Percentiles rank a stretch among this genome's conserved stretches.
phyloP scores from a whole-genome alignment of 495 filamentous ascomycete species.

The Xylaria scruposa region DNA sequence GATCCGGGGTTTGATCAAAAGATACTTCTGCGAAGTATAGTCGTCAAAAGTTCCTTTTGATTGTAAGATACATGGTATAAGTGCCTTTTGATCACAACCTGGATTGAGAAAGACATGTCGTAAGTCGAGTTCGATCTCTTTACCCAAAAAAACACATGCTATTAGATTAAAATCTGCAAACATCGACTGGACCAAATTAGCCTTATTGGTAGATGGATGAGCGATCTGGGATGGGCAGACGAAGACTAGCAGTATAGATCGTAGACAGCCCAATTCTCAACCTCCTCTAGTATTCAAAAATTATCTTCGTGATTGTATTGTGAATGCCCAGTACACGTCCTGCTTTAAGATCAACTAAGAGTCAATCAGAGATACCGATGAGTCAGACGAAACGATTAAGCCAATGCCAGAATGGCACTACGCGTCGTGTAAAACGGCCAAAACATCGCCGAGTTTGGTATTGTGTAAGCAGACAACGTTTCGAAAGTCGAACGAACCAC shows the following conservation, averaged over 20 bases:
- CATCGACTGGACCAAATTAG: neutral
- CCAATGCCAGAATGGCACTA: neutral
- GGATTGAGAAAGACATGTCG: slow-evolving; percentile 7
- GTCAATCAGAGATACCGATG: slow-evolving; percentile 2
- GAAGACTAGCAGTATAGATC: slow-evolving; percentile 8
- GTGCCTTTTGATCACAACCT: slow-evolving; percentile 24
- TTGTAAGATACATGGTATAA: slow-evolving; percentile 25
- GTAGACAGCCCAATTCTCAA: slow-evolving; percentile 12
- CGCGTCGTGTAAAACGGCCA: neutral
- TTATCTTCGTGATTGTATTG: slow-evolving; percentile 8
- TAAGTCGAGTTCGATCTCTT: slow-evolving; percentile 5
- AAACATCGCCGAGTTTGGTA: neutral
- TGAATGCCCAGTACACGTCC: slow-evolving; percentile 6
- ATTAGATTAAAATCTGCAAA: slow-evolving; percentile 7
- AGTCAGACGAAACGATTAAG: slow-evolving; percentile 8
- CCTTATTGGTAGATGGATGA: slow-evolving; percentile 14
- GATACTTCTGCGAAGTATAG: slow-evolving; percentile 4
- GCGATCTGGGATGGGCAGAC: neutral
- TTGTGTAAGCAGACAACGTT: slow-evolving; percentile 16
- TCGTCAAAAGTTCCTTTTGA: neutral
- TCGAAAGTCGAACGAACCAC: neutral
- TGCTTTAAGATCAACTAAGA: slow-evolving; percentile 5
- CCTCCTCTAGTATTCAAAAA: neutral
- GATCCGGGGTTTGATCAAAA: slow-evolving; percentile 24
- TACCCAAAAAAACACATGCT: neutral